Conservation (phyloP, 2,329 filamentous ascomycete species). For the Pestalotiopsis sp. region DNA sequence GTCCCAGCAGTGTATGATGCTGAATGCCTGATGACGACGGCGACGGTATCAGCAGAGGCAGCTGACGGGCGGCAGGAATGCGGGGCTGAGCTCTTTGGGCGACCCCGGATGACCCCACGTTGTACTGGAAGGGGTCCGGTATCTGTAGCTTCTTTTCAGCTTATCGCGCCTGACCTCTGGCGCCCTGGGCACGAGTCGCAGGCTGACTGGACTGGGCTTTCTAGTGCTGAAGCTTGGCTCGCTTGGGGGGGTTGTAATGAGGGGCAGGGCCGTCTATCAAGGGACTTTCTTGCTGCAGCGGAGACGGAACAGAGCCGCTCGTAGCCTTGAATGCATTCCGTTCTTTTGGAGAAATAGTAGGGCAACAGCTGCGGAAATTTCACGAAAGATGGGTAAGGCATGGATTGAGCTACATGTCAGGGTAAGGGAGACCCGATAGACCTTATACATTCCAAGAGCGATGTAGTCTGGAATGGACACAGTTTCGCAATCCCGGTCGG, state of each 20-base stretch:
- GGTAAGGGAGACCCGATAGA: no score
- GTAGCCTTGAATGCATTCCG: no score
- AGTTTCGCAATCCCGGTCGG: not conserved
- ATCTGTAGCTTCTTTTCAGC: not conserved
- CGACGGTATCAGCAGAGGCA: not conserved
- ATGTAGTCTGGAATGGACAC: not conserved
- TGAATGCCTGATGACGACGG: constrained; percentile 1
- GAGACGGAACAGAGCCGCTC: no score
- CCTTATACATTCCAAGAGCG: not conserved
- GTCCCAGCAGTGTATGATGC: not conserved
- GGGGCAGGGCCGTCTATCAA: no score
- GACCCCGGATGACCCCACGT: not conserved
- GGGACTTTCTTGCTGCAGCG: no score
- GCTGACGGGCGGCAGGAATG: constrained; percentile 2
- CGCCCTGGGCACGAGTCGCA: not conserved
- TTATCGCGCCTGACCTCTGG: constrained; percentile 1
- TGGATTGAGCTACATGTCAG: no score
- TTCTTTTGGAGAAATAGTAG: no score
- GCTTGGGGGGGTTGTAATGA: no score
- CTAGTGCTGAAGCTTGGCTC: no score
- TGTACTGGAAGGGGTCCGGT: not conserved
- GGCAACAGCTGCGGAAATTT: no score
- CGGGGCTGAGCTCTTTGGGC: not conserved
- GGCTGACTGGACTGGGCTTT: not conserved
- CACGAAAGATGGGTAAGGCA: no score